A percentile compares a stretch with the other conserved stretches of the same genome.
phyloP scores from a whole-genome alignment of 1,284 basidiomycete species.

The Ganoderma sinense region DNA sequence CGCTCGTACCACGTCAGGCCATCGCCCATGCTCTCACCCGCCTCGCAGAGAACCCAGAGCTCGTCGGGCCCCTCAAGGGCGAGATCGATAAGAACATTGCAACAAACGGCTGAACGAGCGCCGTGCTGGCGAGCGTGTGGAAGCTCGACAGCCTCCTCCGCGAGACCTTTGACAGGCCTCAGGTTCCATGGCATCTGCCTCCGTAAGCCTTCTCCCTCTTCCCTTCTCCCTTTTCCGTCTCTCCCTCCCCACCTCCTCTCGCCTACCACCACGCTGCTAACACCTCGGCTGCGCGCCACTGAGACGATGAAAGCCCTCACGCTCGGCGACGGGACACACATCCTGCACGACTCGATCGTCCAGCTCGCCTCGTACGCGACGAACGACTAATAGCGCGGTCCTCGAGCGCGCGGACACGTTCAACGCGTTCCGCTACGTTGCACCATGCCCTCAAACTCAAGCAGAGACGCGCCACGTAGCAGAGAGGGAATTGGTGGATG shows the following conservation, averaged over 20 bases:
- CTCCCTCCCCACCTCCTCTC: too few species aligned
- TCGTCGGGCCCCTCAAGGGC: conserved; percentile 49
- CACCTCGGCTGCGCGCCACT: conserved; percentile 38
- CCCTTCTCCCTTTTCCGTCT: too few species aligned
- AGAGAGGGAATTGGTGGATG: too few species aligned
- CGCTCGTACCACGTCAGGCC: too few species aligned
- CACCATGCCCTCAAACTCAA: conserved; percentile 29
- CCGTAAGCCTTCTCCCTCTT: conserved; percentile 26
- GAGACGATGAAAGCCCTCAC: conserved; percentile 44
- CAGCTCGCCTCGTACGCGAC: conserved; percentile 10
- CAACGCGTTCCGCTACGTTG: conserved; percentile 6
- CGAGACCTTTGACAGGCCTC: conserved; percentile 54
- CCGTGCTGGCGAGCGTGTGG: conserved; percentile 50
- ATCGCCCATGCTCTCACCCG: conserved; percentile 48
- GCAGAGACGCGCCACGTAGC: too few species aligned
- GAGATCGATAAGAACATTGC: conserved; percentile 37
- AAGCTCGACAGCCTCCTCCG: conserved; percentile 62
- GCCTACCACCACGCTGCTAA: too few species aligned
- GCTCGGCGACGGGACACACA: conserved; percentile 50
- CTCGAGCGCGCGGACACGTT: conserved; percentile 22
- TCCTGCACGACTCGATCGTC: conserved; percentile 43
- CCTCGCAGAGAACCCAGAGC: conserved; percentile 49
- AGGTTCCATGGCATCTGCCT: conserved; percentile 43
- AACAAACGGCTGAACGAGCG: conserved; percentile 55
- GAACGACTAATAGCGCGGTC: conserved; percentile 21